Base-by-base conservation (phyloP, 768 basidiomycete genomes). In the Mycena filopes region DNA sequence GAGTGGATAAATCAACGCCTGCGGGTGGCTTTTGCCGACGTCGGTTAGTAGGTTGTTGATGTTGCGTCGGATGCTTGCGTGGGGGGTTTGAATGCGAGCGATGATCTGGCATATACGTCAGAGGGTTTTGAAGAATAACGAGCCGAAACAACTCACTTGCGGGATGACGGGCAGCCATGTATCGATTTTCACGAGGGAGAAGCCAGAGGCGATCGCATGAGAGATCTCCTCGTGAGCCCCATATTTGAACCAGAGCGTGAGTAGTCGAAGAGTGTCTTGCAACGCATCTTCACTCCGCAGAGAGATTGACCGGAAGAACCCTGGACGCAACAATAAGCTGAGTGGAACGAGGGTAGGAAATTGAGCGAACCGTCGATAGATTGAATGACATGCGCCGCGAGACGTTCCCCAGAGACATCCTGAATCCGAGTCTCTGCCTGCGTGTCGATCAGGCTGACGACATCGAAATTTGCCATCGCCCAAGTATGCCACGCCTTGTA, bases 401-500 rank as follows among this genome's bases (percentile, higher is more conserved):
- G 83, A 20, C 85, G 84, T 20, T 83, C 84, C 4, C 86, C 85
- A 6, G 88, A 86, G 11, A 91, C 75, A 57, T 92, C 90, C 15
- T 79, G 76, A 28, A 80, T 78, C 55, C 85, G 85, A 43, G 79
- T 82, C 64, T 88, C 86, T 33, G 77, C 79, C 70, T 88, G 88
- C 45, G 79, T 84, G 75, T 97, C 95, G 71, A 97, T 82, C 72
- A 92, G 88, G 31, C 87, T 83, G 65, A 99, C 89, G 63, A 98
- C 94, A 60, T 98, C 94, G 69, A 98, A 96, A 77, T 99, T 98
- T 7, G 96, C 92, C 63, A 99, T 82, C 6, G 98, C 97, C 96
- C 96, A 99, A 0, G 95, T 95, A 73, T 99, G 98, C 96, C 96
- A 99, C 15, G 98, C 98, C 75, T 99, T 98, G 78, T 98, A 98